Evolutionary conservation across 139 green algal species (phyloP).

Genomic region (Raphidocelis subcapitata): DNA sequence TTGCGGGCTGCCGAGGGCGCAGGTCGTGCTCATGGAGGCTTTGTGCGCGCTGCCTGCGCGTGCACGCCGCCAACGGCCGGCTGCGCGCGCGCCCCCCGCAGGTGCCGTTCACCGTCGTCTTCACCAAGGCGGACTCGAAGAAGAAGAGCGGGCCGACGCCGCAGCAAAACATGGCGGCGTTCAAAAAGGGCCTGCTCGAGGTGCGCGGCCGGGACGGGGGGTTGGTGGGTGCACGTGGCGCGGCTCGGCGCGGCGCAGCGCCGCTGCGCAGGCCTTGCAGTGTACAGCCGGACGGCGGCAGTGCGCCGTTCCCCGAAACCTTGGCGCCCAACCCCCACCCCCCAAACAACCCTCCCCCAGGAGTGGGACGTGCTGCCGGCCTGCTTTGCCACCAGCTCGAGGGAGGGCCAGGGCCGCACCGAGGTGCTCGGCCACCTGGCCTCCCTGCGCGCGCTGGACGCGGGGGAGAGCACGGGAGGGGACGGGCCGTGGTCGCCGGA

Average conservation of each 20-base stretch:
- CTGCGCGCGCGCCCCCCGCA: background rate
- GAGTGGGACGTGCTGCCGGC: conserved; percentile 51
- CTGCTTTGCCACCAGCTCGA: conserved; percentile 56
- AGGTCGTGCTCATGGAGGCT: background rate
- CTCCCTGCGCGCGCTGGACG: conserved; percentile 26
- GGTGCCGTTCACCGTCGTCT: conserved; percentile 28
- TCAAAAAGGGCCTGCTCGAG: conserved; percentile 12
- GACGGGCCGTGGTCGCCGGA: too few species aligned
- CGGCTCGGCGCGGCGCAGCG: background rate
- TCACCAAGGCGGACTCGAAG: conserved; percentile 25
- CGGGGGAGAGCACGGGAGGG: too few species aligned
- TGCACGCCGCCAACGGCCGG: background rate
- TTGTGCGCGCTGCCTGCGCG: background rate
- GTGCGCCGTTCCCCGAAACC: too few species aligned
- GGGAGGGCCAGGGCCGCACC: conserved; percentile 29
- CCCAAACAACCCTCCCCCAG: too few species aligned
- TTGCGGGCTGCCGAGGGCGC: background rate
- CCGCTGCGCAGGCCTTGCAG: background rate
- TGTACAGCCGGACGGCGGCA: too few species aligned
- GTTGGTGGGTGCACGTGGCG: background rate
- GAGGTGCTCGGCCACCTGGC: conserved; percentile 56
- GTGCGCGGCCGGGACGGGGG: too few species aligned
- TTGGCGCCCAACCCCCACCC: too few species aligned
- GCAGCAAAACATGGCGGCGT: conserved; percentile 15
- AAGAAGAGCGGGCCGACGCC: conserved; percentile 21